phyloP scores from a whole-genome alignment of 2,329 filamentous ascomycete genomes.

The Lachnellula occidentalis region DNA sequence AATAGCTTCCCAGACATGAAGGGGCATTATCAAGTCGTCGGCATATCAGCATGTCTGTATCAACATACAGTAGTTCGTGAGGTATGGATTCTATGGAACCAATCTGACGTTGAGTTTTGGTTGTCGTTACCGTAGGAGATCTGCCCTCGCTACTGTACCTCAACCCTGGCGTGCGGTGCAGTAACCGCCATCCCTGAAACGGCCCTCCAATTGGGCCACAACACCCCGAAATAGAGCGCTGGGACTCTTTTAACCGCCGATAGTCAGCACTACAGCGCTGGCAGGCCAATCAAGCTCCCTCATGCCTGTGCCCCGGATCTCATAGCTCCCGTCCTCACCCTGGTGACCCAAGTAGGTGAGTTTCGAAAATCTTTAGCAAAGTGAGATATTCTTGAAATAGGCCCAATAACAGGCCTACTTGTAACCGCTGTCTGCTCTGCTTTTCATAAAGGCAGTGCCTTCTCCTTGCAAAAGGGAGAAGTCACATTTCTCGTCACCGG shows the following conservation, averaged over 20 bases:
- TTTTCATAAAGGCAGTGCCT: constrained; percentile 17
- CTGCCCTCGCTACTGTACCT: not conserved
- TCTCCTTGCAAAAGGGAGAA: constrained; percentile 13
- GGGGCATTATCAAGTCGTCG: not conserved
- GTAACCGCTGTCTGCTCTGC: constrained; percentile 19
- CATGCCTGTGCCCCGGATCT: constrained; percentile 1
- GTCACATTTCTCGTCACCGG: constrained; percentile 14
- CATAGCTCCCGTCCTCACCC: constrained; percentile 11
- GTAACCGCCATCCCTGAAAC: constrained; percentile 1
- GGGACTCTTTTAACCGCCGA: constrained; percentile 15
- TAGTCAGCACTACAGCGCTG: constrained; percentile 2
- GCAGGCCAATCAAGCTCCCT: constrained; percentile 14
- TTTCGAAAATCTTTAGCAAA: constrained; percentile 13
- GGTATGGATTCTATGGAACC: not conserved
- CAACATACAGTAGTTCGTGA: not conserved
- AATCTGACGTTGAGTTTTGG: not conserved
- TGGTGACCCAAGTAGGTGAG: constrained; percentile 16
- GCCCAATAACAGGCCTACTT: constrained; percentile 26
- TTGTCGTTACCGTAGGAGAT: not conserved
- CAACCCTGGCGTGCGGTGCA: not conserved
- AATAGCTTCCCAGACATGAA: not conserved
- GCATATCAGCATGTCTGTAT: not conserved
- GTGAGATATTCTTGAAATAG: constrained; percentile 7
- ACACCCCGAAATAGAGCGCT: constrained; percentile 11
- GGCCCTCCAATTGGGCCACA: constrained; percentile 2